Conservation (phyloP, 2,329 filamentous ascomycete species). For the Sporothrix schenckii region DNA sequence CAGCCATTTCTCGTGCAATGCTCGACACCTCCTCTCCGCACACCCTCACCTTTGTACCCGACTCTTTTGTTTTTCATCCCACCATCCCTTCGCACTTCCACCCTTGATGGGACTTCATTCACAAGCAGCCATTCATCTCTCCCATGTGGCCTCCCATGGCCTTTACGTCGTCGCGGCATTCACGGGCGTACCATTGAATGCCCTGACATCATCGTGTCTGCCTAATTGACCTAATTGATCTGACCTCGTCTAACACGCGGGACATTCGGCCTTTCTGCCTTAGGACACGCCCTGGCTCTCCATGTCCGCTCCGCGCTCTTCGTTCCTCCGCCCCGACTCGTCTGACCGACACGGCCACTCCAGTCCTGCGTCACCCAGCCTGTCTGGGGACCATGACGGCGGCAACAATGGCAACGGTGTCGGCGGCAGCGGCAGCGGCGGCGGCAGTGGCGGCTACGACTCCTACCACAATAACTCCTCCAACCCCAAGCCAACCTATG, state of each 20-base stretch:
- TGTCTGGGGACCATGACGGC: constrained; percentile 25
- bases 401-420: constrained; percentile 37
- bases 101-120: background rate
- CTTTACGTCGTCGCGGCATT: background rate
- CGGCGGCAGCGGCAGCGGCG: constrained; percentile 33
- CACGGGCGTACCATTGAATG: constrained; percentile 23
- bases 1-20: constrained; percentile 26
- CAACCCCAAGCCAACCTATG: constrained; percentile 69
- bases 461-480: constrained; percentile 41
- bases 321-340: constrained; percentile 38
- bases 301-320: constrained; percentile 53
- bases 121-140: background rate
- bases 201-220: background rate
- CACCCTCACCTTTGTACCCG: background rate
- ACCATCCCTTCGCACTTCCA: background rate
- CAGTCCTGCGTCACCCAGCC: constrained; percentile 34
- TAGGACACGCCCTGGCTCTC: constrained; percentile 59
- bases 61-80: background rate
- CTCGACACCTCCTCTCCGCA: constrained; percentile 2
- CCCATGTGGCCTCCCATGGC: constrained; percentile 26
- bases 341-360: constrained; percentile 40
- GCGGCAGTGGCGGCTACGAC: constrained; percentile 38
- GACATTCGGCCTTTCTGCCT: constrained; percentile 9
- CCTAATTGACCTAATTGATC: background rate
- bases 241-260: background rate